Conservation (phyloP, 1,284 basidiomycete species). For the Vanrija humicola region DNA sequence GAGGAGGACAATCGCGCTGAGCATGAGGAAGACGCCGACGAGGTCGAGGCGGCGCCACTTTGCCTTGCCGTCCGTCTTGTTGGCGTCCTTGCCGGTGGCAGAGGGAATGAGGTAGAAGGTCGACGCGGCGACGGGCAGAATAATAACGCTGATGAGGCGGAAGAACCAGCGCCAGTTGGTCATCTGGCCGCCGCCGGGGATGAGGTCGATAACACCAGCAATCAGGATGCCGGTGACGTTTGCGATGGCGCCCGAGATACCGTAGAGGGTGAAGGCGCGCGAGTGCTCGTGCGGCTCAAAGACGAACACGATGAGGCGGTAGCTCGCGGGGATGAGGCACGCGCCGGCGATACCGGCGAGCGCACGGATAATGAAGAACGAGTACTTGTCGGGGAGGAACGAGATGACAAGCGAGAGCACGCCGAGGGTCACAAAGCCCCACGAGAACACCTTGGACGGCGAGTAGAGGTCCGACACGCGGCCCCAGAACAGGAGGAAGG, state of each 20-base stretch:
- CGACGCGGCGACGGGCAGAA: constrained; percentile 27
- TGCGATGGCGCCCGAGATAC: constrained; percentile 40
- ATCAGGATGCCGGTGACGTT: constrained; percentile 42
- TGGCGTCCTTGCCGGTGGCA: constrained; percentile 16
- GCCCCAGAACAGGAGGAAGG: constrained; percentile 39
- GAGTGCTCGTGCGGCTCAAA: constrained; percentile 35
- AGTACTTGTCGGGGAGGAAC: constrained; percentile 31
- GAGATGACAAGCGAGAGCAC: constrained; percentile 31
- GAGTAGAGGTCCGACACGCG: constrained; percentile 39
- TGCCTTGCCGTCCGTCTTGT: constrained; percentile 4
- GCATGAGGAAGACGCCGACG: constrained; percentile 32
- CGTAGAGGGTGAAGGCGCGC: constrained; percentile 39
- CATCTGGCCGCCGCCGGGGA: constrained; percentile 42
- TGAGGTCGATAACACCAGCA: constrained; percentile 42
- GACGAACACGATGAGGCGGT: constrained; percentile 40
- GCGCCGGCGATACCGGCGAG: constrained; percentile 33
- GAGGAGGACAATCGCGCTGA: constrained; percentile 37
- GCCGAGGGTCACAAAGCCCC: constrained; percentile 32
- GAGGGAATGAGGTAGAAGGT: constrained; percentile 26
- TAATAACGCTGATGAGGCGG: constrained; percentile 23
- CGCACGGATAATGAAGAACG: constrained; percentile 35
- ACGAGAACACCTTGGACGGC: constrained; percentile 32
- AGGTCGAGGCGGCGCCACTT: constrained; percentile 39
- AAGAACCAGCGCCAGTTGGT: constrained; percentile 43
- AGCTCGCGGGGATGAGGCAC: constrained; percentile 37